Base-by-base conservation (phyloP, 345 rosid genomes). In the Moricandia arvensis region DNA sequence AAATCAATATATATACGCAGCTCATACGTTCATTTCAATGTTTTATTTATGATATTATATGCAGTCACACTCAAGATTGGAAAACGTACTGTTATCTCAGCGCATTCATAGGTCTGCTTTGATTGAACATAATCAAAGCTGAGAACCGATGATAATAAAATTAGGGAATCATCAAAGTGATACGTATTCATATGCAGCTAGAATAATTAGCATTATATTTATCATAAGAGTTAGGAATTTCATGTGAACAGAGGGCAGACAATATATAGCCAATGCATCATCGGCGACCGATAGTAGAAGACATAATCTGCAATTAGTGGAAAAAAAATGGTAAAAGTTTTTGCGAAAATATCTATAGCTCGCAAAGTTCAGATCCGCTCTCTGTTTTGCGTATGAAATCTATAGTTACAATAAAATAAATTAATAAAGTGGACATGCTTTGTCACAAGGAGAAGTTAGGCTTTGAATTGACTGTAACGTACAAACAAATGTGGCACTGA, bases 191-290 rank as follows among this genome's bases (percentile, higher is more conserved):
- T 68, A 68, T 27, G n/a, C 53, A 37, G 45, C 45, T 61, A 11
- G 15, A 10, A 35, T 68, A 75, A 60, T 61, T 60, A 26, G 60
- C 41, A 37, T 60, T 49, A 60, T 35, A 12, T 30, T 15, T 51
- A 63, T 43, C 68, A 61, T 60, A 15, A 35, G 27, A 61, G 2
- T 38, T 34, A 66, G 29, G 51, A 71, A 47, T 59, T 71, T 63
- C 63, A 66, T 71, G 63, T 58, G 80, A 77, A 77, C 47, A 24
- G 35, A 37, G 68, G 43, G 6, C 72, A 63, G 76, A 71, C 73
- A 71, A 12, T 35, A 77, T 77, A 26, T 71, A 64, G 72, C 65
- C 62, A 65, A 71, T 71, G n/a, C 68, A 77, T 77, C 61, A 63
- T 8, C 9, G 31, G n/a, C n/a, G n/a, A n/a, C n/a, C 18, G 5